These are phyloP conservation scores for Crithidia fasciculata DNA, from an alignment of 208 protist species.

Conservation along the genomic window DNA sequence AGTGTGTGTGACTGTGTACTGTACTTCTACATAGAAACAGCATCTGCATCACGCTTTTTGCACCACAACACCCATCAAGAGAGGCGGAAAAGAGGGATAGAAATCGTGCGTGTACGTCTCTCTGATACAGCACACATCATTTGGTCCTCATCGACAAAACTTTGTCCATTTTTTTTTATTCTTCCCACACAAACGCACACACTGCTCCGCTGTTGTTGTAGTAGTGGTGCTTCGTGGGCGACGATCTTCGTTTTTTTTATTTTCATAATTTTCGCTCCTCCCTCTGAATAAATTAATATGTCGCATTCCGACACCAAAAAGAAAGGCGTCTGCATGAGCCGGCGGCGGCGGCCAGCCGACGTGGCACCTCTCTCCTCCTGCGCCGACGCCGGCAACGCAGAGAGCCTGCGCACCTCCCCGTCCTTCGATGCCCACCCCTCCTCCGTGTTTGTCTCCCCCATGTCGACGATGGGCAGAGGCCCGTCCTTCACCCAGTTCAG, in stretches of 20 bases:
- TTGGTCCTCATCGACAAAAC: no score
- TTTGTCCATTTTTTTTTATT: no score
- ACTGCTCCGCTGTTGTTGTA: no score
- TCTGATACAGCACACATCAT: no score
- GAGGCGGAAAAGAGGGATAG: no score
- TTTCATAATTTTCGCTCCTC: neutral
- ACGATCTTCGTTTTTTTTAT: slow-evolving; percentile 7
- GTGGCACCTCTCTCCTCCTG: neutral
- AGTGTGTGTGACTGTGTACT: no score
- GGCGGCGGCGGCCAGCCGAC: neutral
- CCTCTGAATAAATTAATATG: neutral
- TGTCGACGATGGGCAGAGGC: neutral
- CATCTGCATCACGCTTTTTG: no score
- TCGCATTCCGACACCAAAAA: neutral
- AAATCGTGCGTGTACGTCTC: no score
- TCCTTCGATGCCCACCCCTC: neutral
- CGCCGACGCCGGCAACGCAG: neutral
- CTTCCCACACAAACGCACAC: no score
- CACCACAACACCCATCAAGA: no score
- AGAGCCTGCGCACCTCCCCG: neutral
- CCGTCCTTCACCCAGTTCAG: neutral
- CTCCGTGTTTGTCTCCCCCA: neutral
- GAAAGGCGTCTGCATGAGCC: neutral
- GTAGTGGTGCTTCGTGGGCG: no score
- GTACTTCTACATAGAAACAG: no score